Evolutionary conservation across 1,284 basidiomycete species (phyloP).

Genomic region (Microbotryomycetes sp.): DNA sequence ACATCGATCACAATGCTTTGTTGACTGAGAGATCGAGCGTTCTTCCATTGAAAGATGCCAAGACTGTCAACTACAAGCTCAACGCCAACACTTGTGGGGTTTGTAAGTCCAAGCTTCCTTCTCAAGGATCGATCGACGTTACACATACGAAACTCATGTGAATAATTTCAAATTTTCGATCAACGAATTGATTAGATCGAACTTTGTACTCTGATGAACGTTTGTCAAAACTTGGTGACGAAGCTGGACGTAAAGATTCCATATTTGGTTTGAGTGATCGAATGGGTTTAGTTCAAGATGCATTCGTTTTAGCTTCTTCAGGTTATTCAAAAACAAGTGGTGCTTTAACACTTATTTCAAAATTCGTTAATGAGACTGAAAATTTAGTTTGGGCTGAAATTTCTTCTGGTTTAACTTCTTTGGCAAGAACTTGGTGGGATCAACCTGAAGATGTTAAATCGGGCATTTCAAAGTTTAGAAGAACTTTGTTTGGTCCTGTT

Average conservation of each 20-base stretch:
- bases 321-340: slow-evolving; percentile 45
- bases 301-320: slow-evolving; percentile 42
- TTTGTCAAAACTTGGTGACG: slow-evolving; percentile 70
- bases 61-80: slow-evolving; percentile 66
- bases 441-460: slow-evolving; percentile 56
- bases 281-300: slow-evolving; percentile 45
- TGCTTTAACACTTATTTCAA: slow-evolving; percentile 40
- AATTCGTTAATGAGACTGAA: slow-evolving; percentile 35
- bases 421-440: slow-evolving; percentile 82
- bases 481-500: slow-evolving; percentile 63
- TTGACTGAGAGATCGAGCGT: slow-evolving; percentile 64
- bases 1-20: slow-evolving; percentile 59
- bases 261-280: slow-evolving; percentile 56
- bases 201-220: slow-evolving; percentile 81
- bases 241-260: slow-evolving; percentile 62
- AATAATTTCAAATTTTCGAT: not conserved
- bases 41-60: slow-evolving; percentile 57
- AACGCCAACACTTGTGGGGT: slow-evolving; percentile 86
- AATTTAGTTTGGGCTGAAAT: slow-evolving; percentile 68
- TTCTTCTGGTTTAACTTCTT: slow-evolving; percentile 51
- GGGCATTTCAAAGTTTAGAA: slow-evolving; percentile 49
- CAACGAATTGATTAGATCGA: slow-evolving; percentile 53
- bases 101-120: slow-evolving; percentile 53
- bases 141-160: too few species aligned
- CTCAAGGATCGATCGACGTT: too few species aligned